Conservation (phyloP, 2,329 filamentous ascomycete genomes). For the Arthrinium puccinioides region DNA sequence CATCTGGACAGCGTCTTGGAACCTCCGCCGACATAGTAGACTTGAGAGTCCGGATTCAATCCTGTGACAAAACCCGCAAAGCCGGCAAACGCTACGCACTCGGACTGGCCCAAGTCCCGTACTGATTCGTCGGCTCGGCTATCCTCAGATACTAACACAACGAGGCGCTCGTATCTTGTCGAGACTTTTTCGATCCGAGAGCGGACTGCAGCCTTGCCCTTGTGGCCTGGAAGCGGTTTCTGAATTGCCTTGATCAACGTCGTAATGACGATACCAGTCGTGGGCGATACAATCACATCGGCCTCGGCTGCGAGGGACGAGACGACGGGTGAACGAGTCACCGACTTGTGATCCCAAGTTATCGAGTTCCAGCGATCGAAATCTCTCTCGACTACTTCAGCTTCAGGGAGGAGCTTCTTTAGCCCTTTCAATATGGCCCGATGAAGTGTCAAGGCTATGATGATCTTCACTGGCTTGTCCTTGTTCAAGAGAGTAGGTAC, state of each 20-base stretch:
- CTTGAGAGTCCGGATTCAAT: slow-evolving; percentile 29
- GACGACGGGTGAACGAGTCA: slow-evolving; percentile 24
- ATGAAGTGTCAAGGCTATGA: slow-evolving; percentile 44
- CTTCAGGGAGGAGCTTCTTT: slow-evolving; percentile 36
- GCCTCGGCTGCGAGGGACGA: slow-evolving; percentile 49
- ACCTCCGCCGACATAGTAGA: slow-evolving; percentile 43
- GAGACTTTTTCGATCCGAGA: slow-evolving; percentile 47
- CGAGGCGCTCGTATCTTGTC: slow-evolving; percentile 56
- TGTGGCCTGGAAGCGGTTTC: slow-evolving; percentile 57
- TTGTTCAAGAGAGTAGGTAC: slow-evolving; percentile 8
- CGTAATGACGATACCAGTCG: slow-evolving; percentile 61
- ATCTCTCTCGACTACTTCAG: slow-evolving; percentile 54
- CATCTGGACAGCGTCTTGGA: slow-evolving; percentile 44
- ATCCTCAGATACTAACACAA: slow-evolving; percentile 59
- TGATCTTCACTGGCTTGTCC: slow-evolving; percentile 23
- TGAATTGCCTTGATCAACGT: slow-evolving; percentile 69
- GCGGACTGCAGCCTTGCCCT: slow-evolving; percentile 38
- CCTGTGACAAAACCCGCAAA: slow-evolving; percentile 42
- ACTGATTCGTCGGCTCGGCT: slow-evolving; percentile 33
- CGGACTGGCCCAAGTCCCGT: slow-evolving; percentile 28
- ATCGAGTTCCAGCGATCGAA: slow-evolving; percentile 33
- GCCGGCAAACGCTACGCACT: slow-evolving; percentile 37
- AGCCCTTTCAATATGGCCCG: slow-evolving; percentile 43
- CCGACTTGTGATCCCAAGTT: slow-evolving; percentile 23
- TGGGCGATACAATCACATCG: slow-evolving; percentile 66